Percentiles rank a stretch among this genome's conserved stretches.
Conservation (phyloP, 2,329 filamentous ascomycete species). For the Epichloe amarillans region DNA sequence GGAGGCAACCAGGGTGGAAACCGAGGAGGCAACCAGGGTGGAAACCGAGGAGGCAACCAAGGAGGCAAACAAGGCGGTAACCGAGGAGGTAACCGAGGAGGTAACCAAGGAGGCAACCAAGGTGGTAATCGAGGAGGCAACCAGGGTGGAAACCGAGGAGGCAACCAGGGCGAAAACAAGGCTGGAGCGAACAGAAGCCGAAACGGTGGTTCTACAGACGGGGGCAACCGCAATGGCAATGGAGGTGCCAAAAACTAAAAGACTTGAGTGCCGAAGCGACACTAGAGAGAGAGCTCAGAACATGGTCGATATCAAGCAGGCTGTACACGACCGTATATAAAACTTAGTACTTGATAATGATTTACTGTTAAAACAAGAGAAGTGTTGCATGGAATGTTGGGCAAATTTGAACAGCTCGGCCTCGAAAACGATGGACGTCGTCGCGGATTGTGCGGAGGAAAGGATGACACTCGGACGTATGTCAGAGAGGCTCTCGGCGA, state of each 20-base stretch:
- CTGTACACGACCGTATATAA: not conserved
- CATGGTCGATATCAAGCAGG: not conserved
- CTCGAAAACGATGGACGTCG: too few relatives aligned
- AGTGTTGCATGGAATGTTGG: too few relatives aligned
- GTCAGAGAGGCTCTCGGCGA: too few relatives aligned
- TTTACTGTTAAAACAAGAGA: too few relatives aligned
- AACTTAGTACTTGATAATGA: not conserved
- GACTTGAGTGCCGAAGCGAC: too few relatives aligned
- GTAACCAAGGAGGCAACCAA: not conserved
- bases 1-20: not conserved
- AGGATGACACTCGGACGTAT: too few relatives aligned
- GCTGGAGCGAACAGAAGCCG: not conserved
- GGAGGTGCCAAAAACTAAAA: not conserved
- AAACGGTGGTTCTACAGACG: not conserved
- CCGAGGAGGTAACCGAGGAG: not conserved
- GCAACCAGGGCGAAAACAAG: not conserved
- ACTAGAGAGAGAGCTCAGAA: too few relatives aligned
- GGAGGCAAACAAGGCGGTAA: not conserved
- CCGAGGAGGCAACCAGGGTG: not conserved
- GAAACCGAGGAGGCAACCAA: fast-evolving
- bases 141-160: too few relatives aligned
- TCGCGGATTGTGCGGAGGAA: too few relatives aligned
- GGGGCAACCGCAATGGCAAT: conserved; percentile 5
- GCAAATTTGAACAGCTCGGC: too few relatives aligned
- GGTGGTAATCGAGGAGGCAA: not conserved